Conservation (phyloP, 495 filamentous ascomycete species). For the Xylaria telfairii region DNA sequence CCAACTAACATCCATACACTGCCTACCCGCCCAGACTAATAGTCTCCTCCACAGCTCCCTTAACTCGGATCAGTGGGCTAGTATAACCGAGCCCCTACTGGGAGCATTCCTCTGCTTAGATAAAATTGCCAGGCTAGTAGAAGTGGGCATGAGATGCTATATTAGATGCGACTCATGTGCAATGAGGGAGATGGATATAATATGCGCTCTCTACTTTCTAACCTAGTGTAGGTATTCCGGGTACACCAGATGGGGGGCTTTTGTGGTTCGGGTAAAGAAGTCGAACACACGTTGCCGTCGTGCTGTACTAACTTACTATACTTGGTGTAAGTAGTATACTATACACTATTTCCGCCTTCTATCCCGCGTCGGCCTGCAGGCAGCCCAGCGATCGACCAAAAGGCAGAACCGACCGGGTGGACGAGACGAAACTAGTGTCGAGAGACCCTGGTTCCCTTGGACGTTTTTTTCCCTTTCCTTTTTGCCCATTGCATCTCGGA, state of each 20-base stretch:
- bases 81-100: background rate
- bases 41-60: background rate
- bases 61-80: background rate
- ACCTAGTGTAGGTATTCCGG: too few species aligned
- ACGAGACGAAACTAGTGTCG: conserved; percentile 2
- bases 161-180: background rate
- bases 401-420: conserved; percentile 14
- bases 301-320: background rate
- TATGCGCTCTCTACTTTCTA: background rate
- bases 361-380: background rate
- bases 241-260: background rate
- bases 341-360: background rate
- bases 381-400: conserved; percentile 3
- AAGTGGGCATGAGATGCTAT: background rate
- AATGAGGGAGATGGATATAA: background rate
- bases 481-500: background rate
- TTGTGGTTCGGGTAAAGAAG: background rate
- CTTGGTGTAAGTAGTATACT: too few species aligned
- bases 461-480: background rate
- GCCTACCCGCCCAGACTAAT: background rate
- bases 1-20: background rate
- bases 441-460: background rate
- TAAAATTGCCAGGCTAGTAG: background rate
- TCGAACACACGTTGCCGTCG: background rate
- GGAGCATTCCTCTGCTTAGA: background rate